Evolutionary conservation across 2,329 filamentous ascomycete species (phyloP).

Genomic region (Aspergillus amoenus): DNA sequence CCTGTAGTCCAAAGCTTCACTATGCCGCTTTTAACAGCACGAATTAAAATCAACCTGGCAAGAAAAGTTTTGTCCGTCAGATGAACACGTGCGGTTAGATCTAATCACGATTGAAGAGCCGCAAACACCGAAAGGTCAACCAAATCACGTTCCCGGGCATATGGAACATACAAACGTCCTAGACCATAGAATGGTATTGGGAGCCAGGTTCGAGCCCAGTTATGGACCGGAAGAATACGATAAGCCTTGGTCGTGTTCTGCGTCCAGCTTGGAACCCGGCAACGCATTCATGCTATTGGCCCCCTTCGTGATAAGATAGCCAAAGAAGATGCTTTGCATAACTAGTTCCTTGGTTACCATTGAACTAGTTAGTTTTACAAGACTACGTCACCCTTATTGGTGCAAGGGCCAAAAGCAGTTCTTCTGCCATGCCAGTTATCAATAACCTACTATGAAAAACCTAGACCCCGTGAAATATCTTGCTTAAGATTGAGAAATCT

Average conservation of each 20-base stretch:
- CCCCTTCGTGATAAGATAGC: background rate
- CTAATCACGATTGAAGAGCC: too few relatives aligned
- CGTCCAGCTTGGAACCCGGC: background rate
- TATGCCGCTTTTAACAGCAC: too few relatives aligned
- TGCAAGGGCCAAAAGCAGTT: background rate
- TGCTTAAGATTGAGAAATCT: slow-evolving; percentile 4
- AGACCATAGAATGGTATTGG: too few relatives aligned
- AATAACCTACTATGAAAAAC: background rate
- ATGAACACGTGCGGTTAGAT: background rate
- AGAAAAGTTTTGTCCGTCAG: too few relatives aligned
- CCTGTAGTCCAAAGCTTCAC: background rate
- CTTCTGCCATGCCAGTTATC: background rate
- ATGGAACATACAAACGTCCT: too few relatives aligned
- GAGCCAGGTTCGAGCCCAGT: too few relatives aligned
- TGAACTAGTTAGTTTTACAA: background rate
- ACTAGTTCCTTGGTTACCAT: background rate
- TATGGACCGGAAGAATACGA: too few relatives aligned
- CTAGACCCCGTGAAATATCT: background rate
- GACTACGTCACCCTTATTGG: background rate
- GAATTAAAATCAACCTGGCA: background rate
- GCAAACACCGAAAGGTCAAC: too few relatives aligned
- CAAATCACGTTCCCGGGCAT: too few relatives aligned
- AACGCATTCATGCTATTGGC: background rate
- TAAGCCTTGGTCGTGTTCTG: too few relatives aligned
- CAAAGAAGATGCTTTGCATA: background rate